Evolutionary conservation across 257 asterid genomes (phyloP), one percentile per base, ranked within the genome.

Genomic region (Solanum dulcamara): DNA sequence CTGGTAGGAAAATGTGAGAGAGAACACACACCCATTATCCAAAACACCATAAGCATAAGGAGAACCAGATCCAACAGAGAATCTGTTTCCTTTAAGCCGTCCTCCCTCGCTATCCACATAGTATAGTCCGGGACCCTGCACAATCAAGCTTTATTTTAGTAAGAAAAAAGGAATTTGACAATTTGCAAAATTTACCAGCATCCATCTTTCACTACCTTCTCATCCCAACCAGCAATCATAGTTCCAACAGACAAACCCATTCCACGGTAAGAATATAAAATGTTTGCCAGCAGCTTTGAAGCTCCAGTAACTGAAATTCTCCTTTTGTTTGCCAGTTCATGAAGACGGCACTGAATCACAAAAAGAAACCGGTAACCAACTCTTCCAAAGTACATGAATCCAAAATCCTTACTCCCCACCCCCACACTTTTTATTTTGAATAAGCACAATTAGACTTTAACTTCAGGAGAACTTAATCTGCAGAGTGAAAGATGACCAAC

Each of bases 151-250:
- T 50, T 50, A 84, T 72, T 8, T 32, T 84, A 68, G 81, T 48
- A 50, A 30, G 66, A 32, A 67, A 14, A 68, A 4, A 10, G 44
- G 85, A 62, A 83, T 59, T 30, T 24, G 24, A 84, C 40, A 68
- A 18, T 46, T 33, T 64, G 46, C 59, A 46, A 32, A 81, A 32
- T 50, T 50, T 30, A 37, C 85, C 55, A 79, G 48, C 62, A 28
- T 57, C 83, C 77, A 81, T 26, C 64, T 37, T 30, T 83, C 20
- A 26, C 33, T 91, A 96, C 99, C 98, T 91, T 91, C 87, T 96
- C 99, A 89, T 96, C 99, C 98, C 98, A 96, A 80, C 99, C 99
- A 67, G 98, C 98, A 62, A 96, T 96, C 99, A 95, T 96, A 33
- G 98, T 95, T 81, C 98, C 98, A 80, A 95, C 97, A 4, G 98